A percentile compares a stretch with the other conserved stretches of the same genome.
Conservation (phyloP, 768 basidiomycete species). For the Boletus vermiculosoides region DNA sequence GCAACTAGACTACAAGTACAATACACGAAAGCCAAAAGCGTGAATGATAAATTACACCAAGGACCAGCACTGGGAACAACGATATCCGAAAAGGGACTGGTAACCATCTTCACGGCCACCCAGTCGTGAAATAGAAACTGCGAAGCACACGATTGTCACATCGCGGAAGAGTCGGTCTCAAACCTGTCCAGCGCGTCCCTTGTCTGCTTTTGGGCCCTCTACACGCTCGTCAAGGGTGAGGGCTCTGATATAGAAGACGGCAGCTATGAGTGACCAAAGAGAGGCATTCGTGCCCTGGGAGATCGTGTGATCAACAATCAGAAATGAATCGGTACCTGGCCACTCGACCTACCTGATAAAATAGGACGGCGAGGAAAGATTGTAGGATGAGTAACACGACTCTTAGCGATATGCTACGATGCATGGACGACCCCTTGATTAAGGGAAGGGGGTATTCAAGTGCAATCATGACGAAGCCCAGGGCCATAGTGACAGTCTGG, state of each 20-base stretch:
- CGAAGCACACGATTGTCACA: background rate
- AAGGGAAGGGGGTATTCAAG: conserved; percentile 72
- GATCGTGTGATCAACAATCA: background rate
- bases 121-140: background rate
- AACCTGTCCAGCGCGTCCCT: conserved; percentile 55
- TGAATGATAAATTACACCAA: background rate
- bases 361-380: conserved; percentile 59
- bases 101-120: background rate
- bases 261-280: conserved; percentile 75
- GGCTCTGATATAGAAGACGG: conserved; percentile 65
- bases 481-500: conserved; percentile 62
- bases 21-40: background rate
- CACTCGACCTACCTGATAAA: conserved; percentile 65
- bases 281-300: conserved; percentile 81
- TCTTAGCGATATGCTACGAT: conserved; percentile 64
- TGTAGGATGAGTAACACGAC: conserved; percentile 65
- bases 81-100: background rate
- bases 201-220: conserved; percentile 61
- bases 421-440: conserved; percentile 52
- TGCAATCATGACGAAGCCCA: conserved; percentile 57
- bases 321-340: background rate
- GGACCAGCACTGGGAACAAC: background rate
- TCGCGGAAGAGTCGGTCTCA: conserved; percentile 32
- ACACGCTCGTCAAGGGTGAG: conserved; percentile 67
- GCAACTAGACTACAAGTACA: conserved; percentile 10